phyloP scores from a whole-genome alignment of 768 basidiomycete genomes.

The Suillus spraguei region DNA sequence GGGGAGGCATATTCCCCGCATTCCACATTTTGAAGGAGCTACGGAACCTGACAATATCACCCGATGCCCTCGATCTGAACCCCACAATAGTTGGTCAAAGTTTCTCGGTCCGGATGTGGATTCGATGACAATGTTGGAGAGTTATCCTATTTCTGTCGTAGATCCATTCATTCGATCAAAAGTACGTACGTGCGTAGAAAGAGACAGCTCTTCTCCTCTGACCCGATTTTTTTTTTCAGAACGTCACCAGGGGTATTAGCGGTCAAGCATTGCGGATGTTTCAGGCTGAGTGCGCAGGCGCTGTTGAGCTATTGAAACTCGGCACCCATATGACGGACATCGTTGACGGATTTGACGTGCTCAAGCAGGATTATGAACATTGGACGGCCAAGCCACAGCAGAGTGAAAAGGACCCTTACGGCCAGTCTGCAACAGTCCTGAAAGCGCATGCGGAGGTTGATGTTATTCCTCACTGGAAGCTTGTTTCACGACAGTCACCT shows the following conservation, averaged over 20 bases:
- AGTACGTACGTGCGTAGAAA: constrained; percentile 25
- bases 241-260: constrained; percentile 21
- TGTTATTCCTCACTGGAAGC: background rate
- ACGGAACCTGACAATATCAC: background rate
- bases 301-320: constrained; percentile 84
- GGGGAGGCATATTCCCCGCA: constrained; percentile 41
- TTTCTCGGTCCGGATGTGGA: constrained; percentile 4
- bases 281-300: constrained; percentile 6
- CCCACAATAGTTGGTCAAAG: background rate
- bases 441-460: background rate
- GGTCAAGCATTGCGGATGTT: constrained; percentile 7
- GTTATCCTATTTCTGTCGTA: constrained; percentile 27
- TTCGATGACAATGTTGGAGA: background rate
- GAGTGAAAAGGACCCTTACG: background rate
- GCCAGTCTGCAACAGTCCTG: background rate
- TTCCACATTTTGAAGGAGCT: constrained; percentile 5
- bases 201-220: background rate
- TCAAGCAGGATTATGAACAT: constrained; percentile 1
- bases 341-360: constrained; percentile 7
- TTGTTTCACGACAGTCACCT: background rate
- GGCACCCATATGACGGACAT: constrained; percentile 85
- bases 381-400: background rate
- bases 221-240: constrained; percentile 19
- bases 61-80: background rate
- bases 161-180: constrained; percentile 46